These are phyloP conservation scores for Leccinum disarticulatum DNA, from an alignment of 768 basidiomycete genomes.

Conservation along the genomic window DNA sequence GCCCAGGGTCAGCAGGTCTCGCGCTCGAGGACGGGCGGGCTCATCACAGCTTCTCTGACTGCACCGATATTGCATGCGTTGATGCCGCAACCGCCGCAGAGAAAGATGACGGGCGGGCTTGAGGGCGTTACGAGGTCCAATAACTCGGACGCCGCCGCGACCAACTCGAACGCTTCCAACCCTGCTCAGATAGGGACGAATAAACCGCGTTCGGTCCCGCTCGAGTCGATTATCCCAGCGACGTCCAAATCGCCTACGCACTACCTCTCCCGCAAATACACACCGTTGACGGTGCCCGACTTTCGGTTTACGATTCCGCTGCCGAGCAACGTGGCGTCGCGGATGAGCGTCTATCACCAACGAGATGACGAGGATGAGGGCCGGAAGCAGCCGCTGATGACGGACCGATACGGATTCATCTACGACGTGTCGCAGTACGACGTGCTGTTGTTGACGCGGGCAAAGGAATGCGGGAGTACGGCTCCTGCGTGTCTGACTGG, in stretches of 20 bases:
- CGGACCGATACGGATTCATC: conserved; percentile 89
- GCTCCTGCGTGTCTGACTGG: conserved; percentile 87
- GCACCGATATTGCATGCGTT: conserved; percentile 64
- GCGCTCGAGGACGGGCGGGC: conserved; percentile 35
- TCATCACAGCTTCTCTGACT: conserved; percentile 42
- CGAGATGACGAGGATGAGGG: conserved; percentile 41
- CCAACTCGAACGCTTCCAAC: conserved; percentile 7
- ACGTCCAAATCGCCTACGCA: conserved; percentile 82
- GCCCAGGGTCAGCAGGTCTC: conserved; percentile 31
- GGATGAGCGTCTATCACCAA: conserved; percentile 45
- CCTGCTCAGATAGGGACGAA: conserved; percentile 26
- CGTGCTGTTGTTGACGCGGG: conserved; percentile 69
- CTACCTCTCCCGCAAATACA: conserved; percentile 73
- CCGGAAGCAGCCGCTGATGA: conserved; percentile 53
- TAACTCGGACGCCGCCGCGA: conserved; percentile 6
- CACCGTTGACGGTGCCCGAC: conserved; percentile 68
- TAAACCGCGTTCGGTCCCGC: conserved; percentile 52
- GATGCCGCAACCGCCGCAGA: conserved; percentile 47
- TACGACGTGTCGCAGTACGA: conserved; percentile 86
- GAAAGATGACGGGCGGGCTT: conserved; percentile 35
- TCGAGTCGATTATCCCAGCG: conserved; percentile 82
- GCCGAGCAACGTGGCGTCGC: conserved; percentile 51
- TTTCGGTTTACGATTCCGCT: conserved; percentile 67
- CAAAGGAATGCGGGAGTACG: conserved; percentile 67
- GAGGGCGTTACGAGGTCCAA: conserved; percentile 21